Evolutionary conservation across 2,329 filamentous ascomycete species (phyloP).

Genomic region (Scortechinia acanthostroma): DNA sequence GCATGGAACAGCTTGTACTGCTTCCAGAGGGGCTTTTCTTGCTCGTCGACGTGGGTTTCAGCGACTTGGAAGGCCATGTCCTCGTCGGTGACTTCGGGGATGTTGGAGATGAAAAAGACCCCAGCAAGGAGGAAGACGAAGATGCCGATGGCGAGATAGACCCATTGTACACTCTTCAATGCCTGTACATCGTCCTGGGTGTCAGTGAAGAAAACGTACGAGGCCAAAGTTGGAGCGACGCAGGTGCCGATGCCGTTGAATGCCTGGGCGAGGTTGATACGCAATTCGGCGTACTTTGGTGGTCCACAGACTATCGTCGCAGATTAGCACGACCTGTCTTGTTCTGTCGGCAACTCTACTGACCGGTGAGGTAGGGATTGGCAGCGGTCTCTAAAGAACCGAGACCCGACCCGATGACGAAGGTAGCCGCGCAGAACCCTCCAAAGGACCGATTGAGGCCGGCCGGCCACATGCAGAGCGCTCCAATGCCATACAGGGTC

Average conservation of each 20-base stretch:
- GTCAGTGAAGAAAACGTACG: conserved; percentile 66
- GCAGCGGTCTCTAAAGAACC: conserved; percentile 72
- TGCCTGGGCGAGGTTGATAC: conserved; percentile 71
- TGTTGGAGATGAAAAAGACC: conserved; percentile 60
- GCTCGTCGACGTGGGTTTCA: conserved; percentile 37
- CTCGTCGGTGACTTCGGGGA: conserved; percentile 67
- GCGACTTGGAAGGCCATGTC: conserved; percentile 60
- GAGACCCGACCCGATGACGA: conserved; percentile 69
- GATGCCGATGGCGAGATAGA: conserved; percentile 66
- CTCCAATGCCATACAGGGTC: conserved; percentile 55
- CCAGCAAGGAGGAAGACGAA: conserved; percentile 63
- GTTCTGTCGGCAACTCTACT: neutral
- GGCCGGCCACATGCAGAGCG: conserved; percentile 44
- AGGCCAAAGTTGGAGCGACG: conserved; percentile 66
- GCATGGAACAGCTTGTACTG: conserved; percentile 74
- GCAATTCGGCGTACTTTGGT: conserved; percentile 64
- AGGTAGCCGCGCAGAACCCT: conserved; percentile 68
- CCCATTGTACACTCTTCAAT: conserved; percentile 67
- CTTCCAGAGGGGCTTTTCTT: conserved; percentile 57
- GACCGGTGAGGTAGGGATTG: conserved; percentile 65
- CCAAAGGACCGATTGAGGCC: conserved; percentile 60
- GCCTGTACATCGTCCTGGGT: conserved; percentile 44
- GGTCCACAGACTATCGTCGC: conserved; percentile 45
- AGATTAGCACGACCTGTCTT: neutral
- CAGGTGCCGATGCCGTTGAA: conserved; percentile 73